Evolutionary conservation across 768 basidiomycete species (phyloP).

Genomic region (Mycena vitilis): DNA sequence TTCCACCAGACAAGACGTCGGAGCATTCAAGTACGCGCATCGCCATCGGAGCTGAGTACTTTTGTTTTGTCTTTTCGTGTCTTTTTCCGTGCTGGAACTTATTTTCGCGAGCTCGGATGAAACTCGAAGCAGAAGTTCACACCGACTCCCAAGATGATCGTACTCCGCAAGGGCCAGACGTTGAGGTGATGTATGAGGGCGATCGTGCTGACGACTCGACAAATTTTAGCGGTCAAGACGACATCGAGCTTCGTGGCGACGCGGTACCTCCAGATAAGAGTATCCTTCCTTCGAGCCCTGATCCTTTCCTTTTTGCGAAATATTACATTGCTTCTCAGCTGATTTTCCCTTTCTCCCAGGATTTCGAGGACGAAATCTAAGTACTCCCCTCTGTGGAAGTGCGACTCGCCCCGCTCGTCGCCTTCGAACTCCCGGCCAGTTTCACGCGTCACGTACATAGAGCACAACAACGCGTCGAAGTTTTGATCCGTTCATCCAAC

Average conservation of each 20-base stretch:
- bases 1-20: neutral
- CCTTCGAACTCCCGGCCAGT: too few relatives aligned
- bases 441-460: too few relatives aligned
- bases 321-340: neutral
- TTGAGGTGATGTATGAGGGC: neutral
- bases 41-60: neutral
- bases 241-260: neutral
- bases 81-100: neutral
- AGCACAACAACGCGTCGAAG: too few relatives aligned
- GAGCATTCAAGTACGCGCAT: neutral
- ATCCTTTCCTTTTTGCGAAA: neutral
- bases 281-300: neutral
- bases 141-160: neutral
- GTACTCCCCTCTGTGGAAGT: neutral
- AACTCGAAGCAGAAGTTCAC: neutral
- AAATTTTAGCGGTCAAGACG: neutral
- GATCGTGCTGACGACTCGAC: neutral
- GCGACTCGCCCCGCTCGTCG: too few relatives aligned
- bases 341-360: neutral
- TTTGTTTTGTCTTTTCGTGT: neutral
- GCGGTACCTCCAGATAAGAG: neutral
- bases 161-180: neutral
- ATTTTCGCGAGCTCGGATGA: neutral
- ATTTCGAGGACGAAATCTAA: neutral
- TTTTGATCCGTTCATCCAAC: too few relatives aligned